Conservation (phyloP, 2,329 filamentous ascomycete species). For the Ramularia collo-cygni region DNA sequence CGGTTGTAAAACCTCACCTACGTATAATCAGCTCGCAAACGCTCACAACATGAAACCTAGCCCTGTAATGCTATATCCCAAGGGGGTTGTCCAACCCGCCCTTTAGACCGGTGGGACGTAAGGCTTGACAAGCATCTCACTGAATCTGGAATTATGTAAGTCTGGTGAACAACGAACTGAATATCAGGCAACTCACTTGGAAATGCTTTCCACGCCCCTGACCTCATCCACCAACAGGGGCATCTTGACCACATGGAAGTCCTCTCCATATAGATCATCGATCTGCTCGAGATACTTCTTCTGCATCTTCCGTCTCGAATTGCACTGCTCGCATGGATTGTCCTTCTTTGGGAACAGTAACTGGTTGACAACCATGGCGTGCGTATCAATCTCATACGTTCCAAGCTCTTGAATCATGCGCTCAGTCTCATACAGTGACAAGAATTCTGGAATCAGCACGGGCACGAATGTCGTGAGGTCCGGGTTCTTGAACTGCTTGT, state of each 20-base stretch:
- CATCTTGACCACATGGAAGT: slow-evolving; percentile 99
- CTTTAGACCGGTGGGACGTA: slow-evolving; percentile 56
- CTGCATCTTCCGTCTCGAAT: slow-evolving; percentile 93
- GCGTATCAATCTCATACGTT: slow-evolving; percentile 89
- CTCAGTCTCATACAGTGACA: slow-evolving; percentile 96
- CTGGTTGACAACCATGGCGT: slow-evolving; percentile 97
- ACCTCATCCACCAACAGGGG: slow-evolving; percentile 93
- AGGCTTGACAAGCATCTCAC: slow-evolving; percentile 72
- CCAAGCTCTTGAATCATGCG: slow-evolving; percentile 98
- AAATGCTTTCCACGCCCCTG: slow-evolving; percentile 85
- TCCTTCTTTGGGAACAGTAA: slow-evolving; percentile 82
- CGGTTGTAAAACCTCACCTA: too few relatives aligned
- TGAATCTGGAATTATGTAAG: slow-evolving; percentile 49
- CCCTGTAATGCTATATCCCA: too few relatives aligned
- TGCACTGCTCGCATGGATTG: slow-evolving; percentile 90
- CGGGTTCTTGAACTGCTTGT: slow-evolving; percentile 96
- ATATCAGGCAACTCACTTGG: slow-evolving; percentile 46
- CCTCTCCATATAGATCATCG: slow-evolving; percentile 88
- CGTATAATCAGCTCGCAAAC: too few relatives aligned
- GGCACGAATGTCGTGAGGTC: slow-evolving; percentile 95
- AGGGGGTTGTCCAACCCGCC: background rate
- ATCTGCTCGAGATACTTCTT: slow-evolving; percentile 99
- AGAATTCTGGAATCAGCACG: slow-evolving; percentile 95
- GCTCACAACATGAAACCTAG: too few relatives aligned
- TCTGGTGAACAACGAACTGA: background rate